Evolutionary conservation across 2,329 filamentous ascomycete species (phyloP).

Genomic region (Penicillium brevicompactum): DNA sequence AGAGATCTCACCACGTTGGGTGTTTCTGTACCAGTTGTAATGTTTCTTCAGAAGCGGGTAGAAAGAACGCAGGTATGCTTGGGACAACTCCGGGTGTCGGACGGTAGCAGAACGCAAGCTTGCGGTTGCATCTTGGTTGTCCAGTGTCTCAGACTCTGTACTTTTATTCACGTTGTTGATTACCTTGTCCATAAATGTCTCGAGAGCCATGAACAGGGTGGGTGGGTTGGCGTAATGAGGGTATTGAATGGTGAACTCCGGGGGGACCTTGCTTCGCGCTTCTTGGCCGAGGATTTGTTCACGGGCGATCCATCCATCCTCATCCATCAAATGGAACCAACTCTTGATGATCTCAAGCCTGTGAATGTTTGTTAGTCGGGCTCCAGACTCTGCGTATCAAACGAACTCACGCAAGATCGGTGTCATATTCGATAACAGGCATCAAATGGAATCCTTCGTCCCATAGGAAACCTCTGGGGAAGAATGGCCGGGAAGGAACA

Average conservation of each 20-base stretch:
- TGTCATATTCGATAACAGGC: constrained; percentile 90
- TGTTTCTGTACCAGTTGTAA: constrained; percentile 93
- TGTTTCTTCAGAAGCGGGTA: constrained; percentile 88
- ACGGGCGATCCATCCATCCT: constrained; percentile 94
- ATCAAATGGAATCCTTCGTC: constrained; percentile 96
- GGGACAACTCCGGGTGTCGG: constrained; percentile 66
- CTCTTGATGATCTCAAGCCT: constrained; percentile 82
- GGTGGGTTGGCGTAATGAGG: constrained; percentile 97
- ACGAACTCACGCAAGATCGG: constrained; percentile 68
- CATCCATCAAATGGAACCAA: constrained; percentile 95
- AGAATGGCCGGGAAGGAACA: constrained; percentile 91
- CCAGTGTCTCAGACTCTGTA: constrained; percentile 25
- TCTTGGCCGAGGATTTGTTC: constrained; percentile 93
- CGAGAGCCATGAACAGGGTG: constrained; percentile 87
- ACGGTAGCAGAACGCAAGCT: constrained; percentile 65
- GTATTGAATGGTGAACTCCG: constrained; percentile 92
- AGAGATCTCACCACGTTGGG: constrained; percentile 86
- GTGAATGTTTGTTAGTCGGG: constrained; percentile 13
- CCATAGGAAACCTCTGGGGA: constrained; percentile 95
- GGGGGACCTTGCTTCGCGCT: constrained; percentile 90
- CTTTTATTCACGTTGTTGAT: constrained; percentile 50
- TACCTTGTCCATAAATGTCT: constrained; percentile 79
- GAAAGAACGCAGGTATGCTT: constrained; percentile 71
- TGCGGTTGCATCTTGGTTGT: constrained; percentile 37
- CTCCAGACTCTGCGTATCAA: too few relatives aligned